Conservation (phyloP, 768 basidiomycete genomes). For the Hericium erinaceus region DNA sequence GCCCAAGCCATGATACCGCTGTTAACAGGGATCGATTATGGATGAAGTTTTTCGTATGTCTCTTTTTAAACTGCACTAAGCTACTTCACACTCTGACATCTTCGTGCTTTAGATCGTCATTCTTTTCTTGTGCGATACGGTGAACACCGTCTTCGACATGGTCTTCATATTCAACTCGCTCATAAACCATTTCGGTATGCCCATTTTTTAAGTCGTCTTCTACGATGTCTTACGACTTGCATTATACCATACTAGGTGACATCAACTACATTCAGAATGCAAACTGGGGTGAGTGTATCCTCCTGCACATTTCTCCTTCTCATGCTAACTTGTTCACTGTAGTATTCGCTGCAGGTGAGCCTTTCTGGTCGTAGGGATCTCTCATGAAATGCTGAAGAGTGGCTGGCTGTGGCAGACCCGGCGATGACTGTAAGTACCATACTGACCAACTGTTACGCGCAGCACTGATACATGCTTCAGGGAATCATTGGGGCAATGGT, state of each 20-base stretch:
- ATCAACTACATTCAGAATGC: neutral
- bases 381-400: no score
- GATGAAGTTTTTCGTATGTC: constrained; percentile 5
- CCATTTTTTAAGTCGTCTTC: no score
- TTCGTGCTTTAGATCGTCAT: neutral
- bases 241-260: neutral
- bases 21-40: constrained; percentile 2
- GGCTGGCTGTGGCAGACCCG: constrained; percentile 26
- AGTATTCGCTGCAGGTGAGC: constrained; percentile 3
- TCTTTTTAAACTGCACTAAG: neutral
- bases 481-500: constrained; percentile 38
- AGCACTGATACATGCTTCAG: constrained; percentile 10
- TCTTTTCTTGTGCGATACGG: constrained; percentile 3
- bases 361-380: neutral
- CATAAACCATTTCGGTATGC: constrained; percentile 2
- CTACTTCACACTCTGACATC: neutral
- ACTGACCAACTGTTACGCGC: no score
- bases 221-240: no score
- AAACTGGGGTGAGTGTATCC: constrained; percentile 1
- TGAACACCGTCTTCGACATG: constrained; percentile 6
- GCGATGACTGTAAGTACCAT: constrained; percentile 29
- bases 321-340: neutral
- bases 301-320: neutral
- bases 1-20: neutral
- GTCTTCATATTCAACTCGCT: constrained; percentile 2